Evolutionary conservation across 169 alveolate species (phyloP).

Genomic region (Babesia gibsoni): DNA sequence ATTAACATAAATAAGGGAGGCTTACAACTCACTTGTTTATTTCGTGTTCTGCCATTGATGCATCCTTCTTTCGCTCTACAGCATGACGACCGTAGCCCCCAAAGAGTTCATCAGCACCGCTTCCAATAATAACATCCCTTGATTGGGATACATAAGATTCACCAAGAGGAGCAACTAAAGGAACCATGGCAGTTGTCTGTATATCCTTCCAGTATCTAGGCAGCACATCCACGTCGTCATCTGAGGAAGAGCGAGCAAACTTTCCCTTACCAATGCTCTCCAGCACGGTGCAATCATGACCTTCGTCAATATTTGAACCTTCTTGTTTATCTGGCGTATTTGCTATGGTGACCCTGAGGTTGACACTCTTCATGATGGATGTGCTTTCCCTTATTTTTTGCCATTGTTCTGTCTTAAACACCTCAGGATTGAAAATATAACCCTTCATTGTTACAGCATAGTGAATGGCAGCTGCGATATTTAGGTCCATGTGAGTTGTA

Average conservation of each 20-base stretch:
- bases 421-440: conserved; percentile 16
- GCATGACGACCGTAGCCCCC: conserved; percentile 77
- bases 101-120: conserved; percentile 76
- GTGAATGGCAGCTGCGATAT: conserved; percentile 70
- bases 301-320: not conserved
- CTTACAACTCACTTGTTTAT: conserved; percentile 18
- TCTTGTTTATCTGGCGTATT: not conserved
- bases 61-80: not conserved
- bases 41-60: not conserved
- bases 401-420: conserved; percentile 59
- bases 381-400: conserved; percentile 26
- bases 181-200: not conserved
- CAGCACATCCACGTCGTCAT: not conserved
- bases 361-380: conserved; percentile 36
- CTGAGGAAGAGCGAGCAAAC: not conserved
- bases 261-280: not conserved
- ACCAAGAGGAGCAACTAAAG: not conserved
- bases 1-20: not conserved
- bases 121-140: conserved; percentile 63
- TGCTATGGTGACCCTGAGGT: conserved; percentile 28
- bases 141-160: not conserved
- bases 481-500: conserved; percentile 70
- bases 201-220: not conserved
- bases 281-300: not conserved
- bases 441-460: conserved; percentile 67